Evolutionary conservation across 306 rosid genomes (phyloP).

Genomic region (Casuarina cunninghamiana): DNA sequence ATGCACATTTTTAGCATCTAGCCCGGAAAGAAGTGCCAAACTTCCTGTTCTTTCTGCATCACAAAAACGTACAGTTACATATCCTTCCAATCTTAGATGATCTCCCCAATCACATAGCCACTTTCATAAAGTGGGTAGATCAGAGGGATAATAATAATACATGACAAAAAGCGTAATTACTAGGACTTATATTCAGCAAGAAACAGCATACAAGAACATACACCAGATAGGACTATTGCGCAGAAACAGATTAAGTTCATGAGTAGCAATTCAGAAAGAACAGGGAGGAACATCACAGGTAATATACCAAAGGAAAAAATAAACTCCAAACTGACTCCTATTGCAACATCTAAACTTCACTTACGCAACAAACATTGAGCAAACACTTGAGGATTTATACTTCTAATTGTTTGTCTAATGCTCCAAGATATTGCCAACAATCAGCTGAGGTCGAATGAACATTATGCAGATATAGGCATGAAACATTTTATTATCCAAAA

Average conservation of each 20-base stretch:
- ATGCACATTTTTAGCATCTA: conserved; percentile 65
- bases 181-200: neutral
- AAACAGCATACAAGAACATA: neutral
- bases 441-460: neutral
- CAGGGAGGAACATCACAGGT: neutral
- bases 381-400: neutral
- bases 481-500: conserved; percentile 10
- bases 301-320: too few relatives aligned
- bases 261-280: neutral
- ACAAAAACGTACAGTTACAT: conserved; percentile 6
- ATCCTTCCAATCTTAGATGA: neutral
- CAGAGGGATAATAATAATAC: neutral
- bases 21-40: conserved; percentile 84
- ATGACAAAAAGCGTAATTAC: conserved; percentile 1
- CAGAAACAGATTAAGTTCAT: neutral
- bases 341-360: neutral
- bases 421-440: neutral
- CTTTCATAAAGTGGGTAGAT: neutral
- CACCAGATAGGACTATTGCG: neutral
- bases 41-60: conserved; percentile 73
- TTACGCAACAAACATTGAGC: neutral
- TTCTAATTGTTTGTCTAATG: neutral
- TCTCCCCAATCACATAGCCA: neutral
- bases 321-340: neutral
- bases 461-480: neutral